Conservation (phyloP, 2,329 filamentous ascomycete genomes). For the Daldinia sp. region DNA sequence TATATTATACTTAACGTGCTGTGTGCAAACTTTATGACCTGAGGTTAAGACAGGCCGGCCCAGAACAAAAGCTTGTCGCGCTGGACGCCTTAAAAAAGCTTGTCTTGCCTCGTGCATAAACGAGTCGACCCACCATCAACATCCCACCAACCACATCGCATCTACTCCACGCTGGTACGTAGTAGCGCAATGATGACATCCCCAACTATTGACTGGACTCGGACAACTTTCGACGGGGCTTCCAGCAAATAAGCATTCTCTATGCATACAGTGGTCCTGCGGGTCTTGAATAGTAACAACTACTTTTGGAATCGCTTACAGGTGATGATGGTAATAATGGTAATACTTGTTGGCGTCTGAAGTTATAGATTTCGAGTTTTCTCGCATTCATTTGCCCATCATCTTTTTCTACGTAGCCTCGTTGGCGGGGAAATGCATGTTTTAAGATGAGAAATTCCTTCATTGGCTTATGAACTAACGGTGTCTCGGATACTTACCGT, state of each 20-base stretch:
- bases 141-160: conserved; percentile 26
- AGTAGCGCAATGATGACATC: conserved; percentile 36
- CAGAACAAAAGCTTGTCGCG: conserved; percentile 41
- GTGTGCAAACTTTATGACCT: conserved; percentile 2
- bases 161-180: conserved; percentile 28
- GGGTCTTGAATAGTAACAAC: conserved; percentile 1
- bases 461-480: conserved; percentile 21
- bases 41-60: conserved; percentile 30
- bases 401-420: not conserved
- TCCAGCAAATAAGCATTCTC: conserved; percentile 27
- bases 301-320: not conserved
- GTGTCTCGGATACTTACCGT: conserved; percentile 31
- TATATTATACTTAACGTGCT: not conserved
- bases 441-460: conserved; percentile 13
- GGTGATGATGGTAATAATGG: too few species aligned
- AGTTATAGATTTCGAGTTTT: not conserved
- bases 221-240: conserved; percentile 5
- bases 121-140: conserved; percentile 28
- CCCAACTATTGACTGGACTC: conserved; percentile 27
- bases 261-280: conserved; percentile 7
- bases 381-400: conserved; percentile 8
- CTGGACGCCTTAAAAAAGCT: conserved; percentile 42
- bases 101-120: conserved; percentile 42
- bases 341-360: not conserved
- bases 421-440: conserved; percentile 17